These are phyloP conservation scores for Pezicula rhizophila DNA, from an alignment of 2,329 filamentous ascomycete genomes.

Conservation along the genomic window DNA sequence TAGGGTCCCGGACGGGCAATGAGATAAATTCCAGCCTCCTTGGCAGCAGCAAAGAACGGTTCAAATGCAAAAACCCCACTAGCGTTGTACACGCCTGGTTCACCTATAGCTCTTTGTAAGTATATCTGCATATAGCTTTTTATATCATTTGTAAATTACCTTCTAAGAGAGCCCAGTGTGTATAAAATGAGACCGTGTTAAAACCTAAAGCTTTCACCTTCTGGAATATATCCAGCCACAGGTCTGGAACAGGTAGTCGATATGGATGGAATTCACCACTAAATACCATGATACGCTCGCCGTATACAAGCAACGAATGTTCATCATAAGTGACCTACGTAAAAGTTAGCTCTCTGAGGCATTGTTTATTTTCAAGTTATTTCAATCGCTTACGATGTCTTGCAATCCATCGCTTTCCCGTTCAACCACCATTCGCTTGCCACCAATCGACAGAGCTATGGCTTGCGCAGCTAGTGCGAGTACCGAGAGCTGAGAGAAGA, in stretches of 20 bases:
- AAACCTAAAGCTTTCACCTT: constrained; percentile 79
- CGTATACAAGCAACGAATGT: constrained; percentile 55
- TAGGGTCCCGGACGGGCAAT: constrained; percentile 53
- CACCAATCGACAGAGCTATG: constrained; percentile 41
- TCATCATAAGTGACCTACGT: constrained; percentile 54
- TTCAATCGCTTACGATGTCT: constrained; percentile 41
- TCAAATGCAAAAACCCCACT: constrained; percentile 68
- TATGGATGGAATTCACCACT: constrained; percentile 60
- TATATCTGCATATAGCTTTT: no score
- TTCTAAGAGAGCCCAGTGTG: constrained; percentile 73
- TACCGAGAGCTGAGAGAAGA: constrained; percentile 26
- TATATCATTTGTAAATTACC: constrained; percentile 23
- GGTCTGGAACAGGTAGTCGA: constrained; percentile 50
- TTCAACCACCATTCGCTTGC: constrained; percentile 42
- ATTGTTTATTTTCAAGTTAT: background rate
- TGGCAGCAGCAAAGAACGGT: constrained; percentile 71
- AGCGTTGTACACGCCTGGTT: constrained; percentile 61
- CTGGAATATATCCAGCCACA: constrained; percentile 71
- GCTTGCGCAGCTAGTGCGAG: constrained; percentile 37
- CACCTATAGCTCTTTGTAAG: constrained; percentile 29
- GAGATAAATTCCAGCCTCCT: constrained; percentile 68
- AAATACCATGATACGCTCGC: constrained; percentile 57
- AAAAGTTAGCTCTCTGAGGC: constrained; percentile 43
- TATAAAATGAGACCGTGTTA: constrained; percentile 73
- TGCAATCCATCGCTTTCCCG: constrained; percentile 46